phyloP scores from a whole-genome alignment of 495 filamentous ascomycete genomes.

The Xylaria longipes region DNA sequence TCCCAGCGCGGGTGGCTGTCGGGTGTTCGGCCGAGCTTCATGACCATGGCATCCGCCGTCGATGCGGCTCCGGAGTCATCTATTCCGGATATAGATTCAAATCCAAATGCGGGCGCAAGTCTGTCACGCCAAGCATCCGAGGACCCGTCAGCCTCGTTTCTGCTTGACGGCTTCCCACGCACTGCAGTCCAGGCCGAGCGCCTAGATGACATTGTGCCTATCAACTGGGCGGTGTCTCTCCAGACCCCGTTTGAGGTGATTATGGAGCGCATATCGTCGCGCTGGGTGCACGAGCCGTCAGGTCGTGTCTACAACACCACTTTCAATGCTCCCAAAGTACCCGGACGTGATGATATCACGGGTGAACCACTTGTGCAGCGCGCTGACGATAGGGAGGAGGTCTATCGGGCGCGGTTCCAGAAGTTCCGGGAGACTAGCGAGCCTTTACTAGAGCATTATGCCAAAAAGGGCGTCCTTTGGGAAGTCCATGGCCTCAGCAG shows the following conservation, averaged over 20 bases:
- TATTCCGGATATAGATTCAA: conserved; percentile 40
- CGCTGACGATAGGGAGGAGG: conserved; percentile 83
- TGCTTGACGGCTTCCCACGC: conserved; percentile 95
- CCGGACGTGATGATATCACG: conserved; percentile 87
- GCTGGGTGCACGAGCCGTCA: conserved; percentile 93
- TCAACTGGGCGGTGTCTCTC: conserved; percentile 85
- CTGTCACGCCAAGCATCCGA: conserved; percentile 59
- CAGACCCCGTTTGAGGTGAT: conserved; percentile 77
- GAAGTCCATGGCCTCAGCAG: conserved; percentile 85
- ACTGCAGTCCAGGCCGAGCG: conserved; percentile 79
- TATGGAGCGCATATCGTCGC: conserved; percentile 82
- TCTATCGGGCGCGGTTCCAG: conserved; percentile 77
- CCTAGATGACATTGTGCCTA: conserved; percentile 79
- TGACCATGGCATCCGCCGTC: conserved; percentile 49
- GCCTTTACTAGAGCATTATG: conserved; percentile 88
- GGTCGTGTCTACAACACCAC: conserved; percentile 93
- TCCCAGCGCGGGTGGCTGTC: conserved; percentile 81
- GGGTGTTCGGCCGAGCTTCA: conserved; percentile 45
- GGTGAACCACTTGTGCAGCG: conserved; percentile 85
- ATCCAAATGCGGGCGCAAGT: conserved; percentile 40
- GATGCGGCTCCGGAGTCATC: conserved; percentile 48
- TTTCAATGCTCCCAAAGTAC: conserved; percentile 83
- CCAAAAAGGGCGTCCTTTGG: conserved; percentile 83
- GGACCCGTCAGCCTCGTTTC: conserved; percentile 81
- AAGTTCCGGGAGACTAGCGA: conserved; percentile 87